phyloP scores from a whole-genome alignment of 495 filamentous ascomycete species.

The Podospora conica region DNA sequence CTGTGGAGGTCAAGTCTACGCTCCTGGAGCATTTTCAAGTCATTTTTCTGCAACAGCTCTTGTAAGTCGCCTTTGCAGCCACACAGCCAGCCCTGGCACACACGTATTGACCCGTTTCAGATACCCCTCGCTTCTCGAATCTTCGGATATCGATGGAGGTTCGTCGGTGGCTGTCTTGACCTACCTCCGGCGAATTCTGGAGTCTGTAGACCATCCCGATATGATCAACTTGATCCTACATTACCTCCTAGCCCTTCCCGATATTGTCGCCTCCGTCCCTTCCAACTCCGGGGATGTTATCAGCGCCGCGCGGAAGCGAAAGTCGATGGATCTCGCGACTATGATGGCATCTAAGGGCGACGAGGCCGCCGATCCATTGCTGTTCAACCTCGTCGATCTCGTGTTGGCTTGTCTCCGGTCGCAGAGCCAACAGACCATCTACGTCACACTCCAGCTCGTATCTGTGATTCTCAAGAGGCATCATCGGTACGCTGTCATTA shows the following conservation, averaged over 20 bases:
- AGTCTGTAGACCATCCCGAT: slow-evolving; percentile 84
- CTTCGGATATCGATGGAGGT: slow-evolving; percentile 91
- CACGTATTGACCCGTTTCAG: slow-evolving; percentile 39
- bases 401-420: slow-evolving; percentile 79
- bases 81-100: too few relatives aligned
- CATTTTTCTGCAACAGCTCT: slow-evolving; percentile 87
- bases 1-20: slow-evolving; percentile 82
- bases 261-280: slow-evolving; percentile 29
- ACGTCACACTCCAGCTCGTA: slow-evolving; percentile 78
- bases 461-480: slow-evolving; percentile 80
- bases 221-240: slow-evolving; percentile 90
- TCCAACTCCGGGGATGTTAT: slow-evolving; percentile 29
- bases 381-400: slow-evolving; percentile 93
- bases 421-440: slow-evolving; percentile 76
- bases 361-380: slow-evolving; percentile 66
- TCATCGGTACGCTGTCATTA: slow-evolving; percentile 74
- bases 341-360: slow-evolving; percentile 64
- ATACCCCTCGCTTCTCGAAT: slow-evolving; percentile 92
- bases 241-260: slow-evolving; percentile 78
- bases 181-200: slow-evolving; percentile 84
- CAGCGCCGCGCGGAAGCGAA: slow-evolving; percentile 68
- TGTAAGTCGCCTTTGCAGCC: slow-evolving; percentile 51
- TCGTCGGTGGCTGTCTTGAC: slow-evolving; percentile 94
- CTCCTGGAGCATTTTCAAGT: slow-evolving; percentile 96
- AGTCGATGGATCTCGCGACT: slow-evolving; percentile 80